A percentile compares a stretch with the other conserved stretches of the same genome.
Evolutionary conservation across 495 filamentous ascomycete genomes (phyloP).

Genomic region (Alectoria sarmentosa): DNA sequence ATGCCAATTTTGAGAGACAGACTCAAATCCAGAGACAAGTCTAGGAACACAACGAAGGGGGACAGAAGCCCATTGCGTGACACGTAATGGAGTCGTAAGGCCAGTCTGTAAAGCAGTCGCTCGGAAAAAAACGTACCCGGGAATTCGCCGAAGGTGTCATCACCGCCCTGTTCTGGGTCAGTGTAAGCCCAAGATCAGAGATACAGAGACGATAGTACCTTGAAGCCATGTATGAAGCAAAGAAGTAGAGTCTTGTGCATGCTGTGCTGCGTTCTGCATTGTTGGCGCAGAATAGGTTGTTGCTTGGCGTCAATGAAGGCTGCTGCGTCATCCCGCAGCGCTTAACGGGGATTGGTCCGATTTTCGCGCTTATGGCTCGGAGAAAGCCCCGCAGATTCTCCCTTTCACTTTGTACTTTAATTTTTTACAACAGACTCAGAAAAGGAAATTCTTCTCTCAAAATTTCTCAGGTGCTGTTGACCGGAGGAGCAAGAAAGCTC

Average conservation of each 20-base stretch:
- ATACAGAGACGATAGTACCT: slow-evolving; percentile 45
- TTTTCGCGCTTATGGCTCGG: not conserved
- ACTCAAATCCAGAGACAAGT: not conserved
- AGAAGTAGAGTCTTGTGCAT: slow-evolving; percentile 89
- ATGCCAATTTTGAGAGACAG: not conserved
- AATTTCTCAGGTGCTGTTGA: not conserved
- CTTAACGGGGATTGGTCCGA: not conserved
- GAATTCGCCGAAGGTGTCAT: slow-evolving; percentile 79
- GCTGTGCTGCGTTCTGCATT: slow-evolving; percentile 27
- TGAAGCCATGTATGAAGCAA: slow-evolving; percentile 96
- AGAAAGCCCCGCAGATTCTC: not conserved
- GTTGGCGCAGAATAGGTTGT: not conserved
- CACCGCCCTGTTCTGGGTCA: slow-evolving; percentile 57
- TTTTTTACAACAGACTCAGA: too few species aligned
- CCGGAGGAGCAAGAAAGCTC: not conserved
- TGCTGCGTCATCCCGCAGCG: slow-evolving; percentile 1
- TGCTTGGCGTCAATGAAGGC: not conserved
- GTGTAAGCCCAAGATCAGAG: slow-evolving; percentile 8
- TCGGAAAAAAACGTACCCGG: slow-evolving; percentile 33
- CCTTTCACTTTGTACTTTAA: too few species aligned
- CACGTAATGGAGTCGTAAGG: too few species aligned
- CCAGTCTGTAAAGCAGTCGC: too few species aligned
- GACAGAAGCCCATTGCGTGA: too few species aligned
- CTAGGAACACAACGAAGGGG: too few species aligned
- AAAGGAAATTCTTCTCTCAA: not conserved